These are phyloP conservation scores for Hypoxylon sp. DNA, from an alignment of 2,329 filamentous ascomycete genomes.

Conservation along the genomic window DNA sequence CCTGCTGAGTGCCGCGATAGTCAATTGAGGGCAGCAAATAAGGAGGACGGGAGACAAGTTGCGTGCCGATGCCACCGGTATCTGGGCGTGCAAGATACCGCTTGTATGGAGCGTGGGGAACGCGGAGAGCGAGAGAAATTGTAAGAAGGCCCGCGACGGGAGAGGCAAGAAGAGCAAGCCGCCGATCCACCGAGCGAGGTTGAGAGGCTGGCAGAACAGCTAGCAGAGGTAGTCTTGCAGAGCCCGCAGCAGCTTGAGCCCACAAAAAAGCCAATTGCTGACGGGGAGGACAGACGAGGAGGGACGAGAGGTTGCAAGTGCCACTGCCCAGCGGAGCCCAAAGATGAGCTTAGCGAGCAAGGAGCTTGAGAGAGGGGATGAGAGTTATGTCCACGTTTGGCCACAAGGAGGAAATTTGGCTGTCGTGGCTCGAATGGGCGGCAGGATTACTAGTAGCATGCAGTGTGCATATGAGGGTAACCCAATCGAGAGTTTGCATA, in stretches of 20 bases:
- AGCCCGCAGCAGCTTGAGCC: constrained; percentile 27
- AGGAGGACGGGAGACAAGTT: constrained; percentile 47
- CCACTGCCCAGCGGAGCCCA: constrained; percentile 52
- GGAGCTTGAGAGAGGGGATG: constrained; percentile 45
- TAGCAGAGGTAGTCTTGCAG: constrained; percentile 8
- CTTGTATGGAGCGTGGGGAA: constrained; percentile 48
- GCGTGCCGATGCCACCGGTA: constrained; percentile 54
- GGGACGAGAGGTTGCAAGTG: constrained; percentile 45
- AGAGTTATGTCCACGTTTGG: constrained; percentile 54
- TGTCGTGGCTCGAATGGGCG: constrained; percentile 59
- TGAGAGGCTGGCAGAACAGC: constrained; percentile 40
- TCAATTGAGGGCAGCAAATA: constrained; percentile 54
- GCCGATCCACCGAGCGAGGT: constrained; percentile 28
- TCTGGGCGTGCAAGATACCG: constrained; percentile 46
- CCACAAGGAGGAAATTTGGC: constrained; percentile 51
- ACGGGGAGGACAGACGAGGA: constrained; percentile 33
- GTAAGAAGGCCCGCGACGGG: constrained; percentile 31
- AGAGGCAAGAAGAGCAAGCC: constrained; percentile 34
- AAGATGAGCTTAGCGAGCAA: constrained; percentile 48
- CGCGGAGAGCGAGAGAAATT: constrained; percentile 45
- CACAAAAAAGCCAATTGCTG: constrained; percentile 51
- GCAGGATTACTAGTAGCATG: constrained; percentile 54
- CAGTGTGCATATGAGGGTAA: constrained; percentile 54
- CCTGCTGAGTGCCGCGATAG: constrained; percentile 52
- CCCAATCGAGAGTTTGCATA: constrained; percentile 55